A percentile compares a stretch with the other conserved stretches of the same genome.
Evolutionary conservation across 1,139 yeast genomes (phyloP).

Genomic region (Neolecta irregularis): DNA sequence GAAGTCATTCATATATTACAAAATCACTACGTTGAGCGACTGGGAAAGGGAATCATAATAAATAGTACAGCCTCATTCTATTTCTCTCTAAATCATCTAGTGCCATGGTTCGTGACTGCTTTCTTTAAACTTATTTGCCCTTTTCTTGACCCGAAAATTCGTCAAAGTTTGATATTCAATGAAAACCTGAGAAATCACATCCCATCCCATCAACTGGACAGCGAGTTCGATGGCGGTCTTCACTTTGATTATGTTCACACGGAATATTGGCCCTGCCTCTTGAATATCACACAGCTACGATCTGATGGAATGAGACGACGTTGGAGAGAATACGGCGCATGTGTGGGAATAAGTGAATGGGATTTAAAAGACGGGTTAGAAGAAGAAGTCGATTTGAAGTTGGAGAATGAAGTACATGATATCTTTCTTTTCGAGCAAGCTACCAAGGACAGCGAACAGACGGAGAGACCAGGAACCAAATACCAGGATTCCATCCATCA

Average conservation of each 20-base stretch:
- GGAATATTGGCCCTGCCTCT: constrained; percentile 64
- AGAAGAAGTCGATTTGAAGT: too few relatives aligned
- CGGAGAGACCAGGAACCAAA: too few relatives aligned
- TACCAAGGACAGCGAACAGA: too few relatives aligned
- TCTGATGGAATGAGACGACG: constrained; percentile 42
- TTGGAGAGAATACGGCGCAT: constrained; percentile 50
- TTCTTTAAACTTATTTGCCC: constrained; percentile 82
- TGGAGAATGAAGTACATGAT: too few relatives aligned
- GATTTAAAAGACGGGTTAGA: constrained; percentile 38
- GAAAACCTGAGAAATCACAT: constrained; percentile 76
- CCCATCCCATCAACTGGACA: constrained; percentile 65
- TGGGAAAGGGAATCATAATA: constrained; percentile 78
- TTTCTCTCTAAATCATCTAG: too few relatives aligned
- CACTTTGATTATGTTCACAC: constrained; percentile 72
- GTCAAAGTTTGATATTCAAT: constrained; percentile 80
- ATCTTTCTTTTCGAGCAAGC: too few relatives aligned
- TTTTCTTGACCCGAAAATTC: constrained; percentile 84
- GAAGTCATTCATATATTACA: constrained; percentile 78
- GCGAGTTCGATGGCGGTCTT: constrained; percentile 66
- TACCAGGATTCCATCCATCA: too few relatives aligned
- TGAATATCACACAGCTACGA: constrained; percentile 41
- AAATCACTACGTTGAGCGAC: constrained; percentile 89
- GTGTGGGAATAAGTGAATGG: constrained; percentile 65
- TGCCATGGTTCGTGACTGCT: constrained; percentile 85
- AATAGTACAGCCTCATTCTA: too few relatives aligned